phyloP scores from a whole-genome alignment of 768 basidiomycete species.

The Lentinula lateritia region DNA sequence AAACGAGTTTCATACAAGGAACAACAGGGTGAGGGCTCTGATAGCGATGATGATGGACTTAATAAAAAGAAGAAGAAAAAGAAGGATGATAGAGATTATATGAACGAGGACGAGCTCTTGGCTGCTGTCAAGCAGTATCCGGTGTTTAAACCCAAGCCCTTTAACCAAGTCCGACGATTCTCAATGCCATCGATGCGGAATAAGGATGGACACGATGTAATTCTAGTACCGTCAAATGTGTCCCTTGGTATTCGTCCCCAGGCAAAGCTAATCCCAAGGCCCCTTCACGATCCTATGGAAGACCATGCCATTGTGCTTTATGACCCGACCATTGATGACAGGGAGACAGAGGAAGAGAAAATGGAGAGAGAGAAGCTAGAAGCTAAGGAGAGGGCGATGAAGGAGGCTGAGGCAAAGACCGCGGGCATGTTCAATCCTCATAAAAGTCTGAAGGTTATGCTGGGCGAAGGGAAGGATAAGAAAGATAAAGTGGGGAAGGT shows the following conservation, averaged over 20 bases:
- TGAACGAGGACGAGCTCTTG: constrained; percentile 58
- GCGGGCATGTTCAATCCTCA: constrained; percentile 83
- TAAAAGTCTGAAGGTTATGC: constrained; percentile 77
- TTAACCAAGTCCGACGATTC: constrained; percentile 66
- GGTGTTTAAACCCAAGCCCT: constrained; percentile 77
- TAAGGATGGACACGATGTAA: constrained; percentile 60
- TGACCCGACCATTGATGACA: constrained; percentile 92
- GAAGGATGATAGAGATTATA: constrained; percentile 53
- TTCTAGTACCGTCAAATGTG: constrained; percentile 52
- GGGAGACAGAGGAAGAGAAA: constrained; percentile 85
- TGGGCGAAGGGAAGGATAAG: constrained; percentile 68
- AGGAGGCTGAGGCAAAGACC: constrained; percentile 65
- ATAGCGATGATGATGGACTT: constrained; percentile 46
- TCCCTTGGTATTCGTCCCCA: constrained; percentile 85
- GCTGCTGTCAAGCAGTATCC: constrained; percentile 68
- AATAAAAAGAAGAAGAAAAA: constrained; percentile 63
- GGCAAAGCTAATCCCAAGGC: constrained; percentile 77
- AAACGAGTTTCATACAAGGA: constrained; percentile 87
- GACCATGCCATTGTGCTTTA: constrained; percentile 97
- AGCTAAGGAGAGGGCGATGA: constrained; percentile 53
- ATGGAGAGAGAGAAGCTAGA: constrained; percentile 72
- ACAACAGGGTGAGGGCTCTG: constrained; percentile 50
- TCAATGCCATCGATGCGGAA: constrained; percentile 78
- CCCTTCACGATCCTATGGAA: constrained; percentile 95
- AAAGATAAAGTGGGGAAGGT: constrained; percentile 71